Conservation (phyloP, 1,139 yeast genomes). For the Lodderomyces metapsilosis region DNA sequence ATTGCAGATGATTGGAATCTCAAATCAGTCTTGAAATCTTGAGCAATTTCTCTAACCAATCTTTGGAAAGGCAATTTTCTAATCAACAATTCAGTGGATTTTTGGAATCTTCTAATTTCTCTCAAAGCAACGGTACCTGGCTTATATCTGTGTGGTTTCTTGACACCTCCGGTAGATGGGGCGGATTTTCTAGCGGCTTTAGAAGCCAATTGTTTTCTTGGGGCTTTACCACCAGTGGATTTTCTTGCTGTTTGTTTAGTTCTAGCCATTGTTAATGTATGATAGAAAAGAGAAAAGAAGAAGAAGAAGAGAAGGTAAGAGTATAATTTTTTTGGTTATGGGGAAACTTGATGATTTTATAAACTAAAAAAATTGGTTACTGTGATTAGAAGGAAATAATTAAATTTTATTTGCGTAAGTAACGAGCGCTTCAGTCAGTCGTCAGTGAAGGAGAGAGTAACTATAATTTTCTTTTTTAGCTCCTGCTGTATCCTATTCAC, state of each 20-base stretch:
- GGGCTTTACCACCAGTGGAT: conserved; percentile 55
- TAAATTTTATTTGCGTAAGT: no score
- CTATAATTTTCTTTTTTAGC: no score
- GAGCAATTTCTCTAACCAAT: conserved; percentile 50
- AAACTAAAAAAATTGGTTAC: no score
- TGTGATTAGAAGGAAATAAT: no score
- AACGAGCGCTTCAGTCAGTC: no score
- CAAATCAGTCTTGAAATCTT: conserved; percentile 51
- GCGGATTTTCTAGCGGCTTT: conserved; percentile 56
- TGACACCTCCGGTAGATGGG: conserved; percentile 52
- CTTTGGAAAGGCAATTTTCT: conserved; percentile 53
- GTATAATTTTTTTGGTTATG: background rate
- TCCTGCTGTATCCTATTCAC: no score
- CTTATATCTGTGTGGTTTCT: conserved; percentile 56
- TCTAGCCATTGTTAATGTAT: conserved; percentile 40
- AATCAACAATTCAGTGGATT: conserved; percentile 50
- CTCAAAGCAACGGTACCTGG: conserved; percentile 57
- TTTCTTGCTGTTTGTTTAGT: conserved; percentile 56
- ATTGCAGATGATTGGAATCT: conserved; percentile 53
- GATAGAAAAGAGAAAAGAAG: background rate
- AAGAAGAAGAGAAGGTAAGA: conserved; percentile 3
- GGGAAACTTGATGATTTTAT: conserved; percentile 4
- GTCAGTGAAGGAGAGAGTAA: no score
- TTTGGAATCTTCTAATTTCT: conserved; percentile 55
- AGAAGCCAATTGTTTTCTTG: conserved; percentile 54